phyloP scores from a whole-genome alignment of 2,329 filamentous ascomycete species.

The Lasiodiplodia hormozganensis region DNA sequence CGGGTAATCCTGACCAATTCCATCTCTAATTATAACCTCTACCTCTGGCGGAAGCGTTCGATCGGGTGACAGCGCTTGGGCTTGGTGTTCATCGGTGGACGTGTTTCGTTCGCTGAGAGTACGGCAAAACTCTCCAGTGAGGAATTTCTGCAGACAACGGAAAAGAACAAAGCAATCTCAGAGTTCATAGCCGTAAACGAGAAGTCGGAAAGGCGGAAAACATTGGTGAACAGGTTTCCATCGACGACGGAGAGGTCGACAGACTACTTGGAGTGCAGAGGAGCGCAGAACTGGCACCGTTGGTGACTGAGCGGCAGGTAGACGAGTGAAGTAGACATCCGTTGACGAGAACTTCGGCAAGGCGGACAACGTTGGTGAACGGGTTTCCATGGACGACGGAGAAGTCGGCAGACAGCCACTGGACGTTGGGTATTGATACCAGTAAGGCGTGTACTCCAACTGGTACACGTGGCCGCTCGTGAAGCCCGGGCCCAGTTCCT shows the following conservation, averaged over 20 bases:
- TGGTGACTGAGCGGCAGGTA: neutral
- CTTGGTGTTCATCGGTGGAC: no score
- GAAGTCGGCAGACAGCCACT: neutral
- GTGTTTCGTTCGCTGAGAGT: no score
- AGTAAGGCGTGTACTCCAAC: neutral
- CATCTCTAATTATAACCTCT: no score
- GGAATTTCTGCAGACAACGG: no score
- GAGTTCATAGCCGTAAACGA: neutral
- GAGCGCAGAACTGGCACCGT: neutral
- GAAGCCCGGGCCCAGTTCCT: neutral
- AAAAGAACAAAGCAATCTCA: no score
- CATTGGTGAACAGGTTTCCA: neutral
- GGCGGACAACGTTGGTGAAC: neutral
- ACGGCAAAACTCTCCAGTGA: no score
- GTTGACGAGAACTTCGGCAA: neutral
- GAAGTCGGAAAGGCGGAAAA: neutral
- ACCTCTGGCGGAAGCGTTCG: no score
- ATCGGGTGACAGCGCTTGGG: no score
- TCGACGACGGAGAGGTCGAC: neutral
- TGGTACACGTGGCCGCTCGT: conserved; percentile 2
- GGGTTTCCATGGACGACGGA: conserved; percentile 8
- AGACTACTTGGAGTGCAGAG: neutral
- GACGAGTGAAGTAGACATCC: neutral
- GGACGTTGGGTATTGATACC: neutral
- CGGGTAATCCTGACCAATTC: no score